A percentile compares a stretch with the other conserved stretches of the same genome.
Conservation (phyloP, 1,284 basidiomycete species). For the Sparassis latifolia region DNA sequence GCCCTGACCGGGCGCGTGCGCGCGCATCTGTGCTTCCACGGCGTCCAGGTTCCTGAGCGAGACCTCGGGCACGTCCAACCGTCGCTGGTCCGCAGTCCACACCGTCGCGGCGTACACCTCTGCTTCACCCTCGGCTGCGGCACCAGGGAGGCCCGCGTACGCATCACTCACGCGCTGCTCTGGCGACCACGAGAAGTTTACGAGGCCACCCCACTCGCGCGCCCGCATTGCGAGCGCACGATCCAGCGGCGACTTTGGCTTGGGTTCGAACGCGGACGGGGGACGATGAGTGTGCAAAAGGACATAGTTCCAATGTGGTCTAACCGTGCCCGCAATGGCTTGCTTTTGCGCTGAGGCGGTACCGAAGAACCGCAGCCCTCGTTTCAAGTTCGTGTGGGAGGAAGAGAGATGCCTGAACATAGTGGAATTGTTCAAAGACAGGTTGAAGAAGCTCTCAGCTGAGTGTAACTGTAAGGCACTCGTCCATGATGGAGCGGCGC, state of each 20-base stretch:
- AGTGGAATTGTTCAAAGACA: too few species aligned
- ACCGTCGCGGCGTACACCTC: slow-evolving; percentile 37
- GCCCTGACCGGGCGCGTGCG: slow-evolving; percentile 21
- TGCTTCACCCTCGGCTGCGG: slow-evolving; percentile 5
- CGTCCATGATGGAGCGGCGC: too few species aligned
- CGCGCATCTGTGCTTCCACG: slow-evolving; percentile 32
- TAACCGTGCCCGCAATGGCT: slow-evolving; percentile 36
- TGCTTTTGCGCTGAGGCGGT: neutral
- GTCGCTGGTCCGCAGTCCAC: slow-evolving; percentile 40
- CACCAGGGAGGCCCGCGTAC: slow-evolving; percentile 12
- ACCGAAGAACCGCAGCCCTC: too few species aligned
- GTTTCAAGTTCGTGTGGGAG: too few species aligned
- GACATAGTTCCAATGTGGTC: slow-evolving; percentile 48
- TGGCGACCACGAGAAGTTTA: slow-evolving; percentile 54
- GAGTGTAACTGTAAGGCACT: too few species aligned
- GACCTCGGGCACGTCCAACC: slow-evolving; percentile 42
- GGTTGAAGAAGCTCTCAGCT: too few species aligned
- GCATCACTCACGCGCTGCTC: slow-evolving; percentile 14
- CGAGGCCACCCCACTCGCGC: slow-evolving; percentile 41
- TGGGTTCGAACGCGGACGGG: slow-evolving; percentile 43
- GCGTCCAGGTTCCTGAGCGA: slow-evolving; percentile 42
- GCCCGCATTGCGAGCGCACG: slow-evolving; percentile 42
- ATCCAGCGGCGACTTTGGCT: slow-evolving; percentile 43
- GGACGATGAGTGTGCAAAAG: slow-evolving; percentile 47
- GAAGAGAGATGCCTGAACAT: too few species aligned